These are phyloP conservation scores for Sarocladiaceae sp. DNA, from an alignment of 2,329 filamentous ascomycete genomes.

Conservation along the genomic window DNA sequence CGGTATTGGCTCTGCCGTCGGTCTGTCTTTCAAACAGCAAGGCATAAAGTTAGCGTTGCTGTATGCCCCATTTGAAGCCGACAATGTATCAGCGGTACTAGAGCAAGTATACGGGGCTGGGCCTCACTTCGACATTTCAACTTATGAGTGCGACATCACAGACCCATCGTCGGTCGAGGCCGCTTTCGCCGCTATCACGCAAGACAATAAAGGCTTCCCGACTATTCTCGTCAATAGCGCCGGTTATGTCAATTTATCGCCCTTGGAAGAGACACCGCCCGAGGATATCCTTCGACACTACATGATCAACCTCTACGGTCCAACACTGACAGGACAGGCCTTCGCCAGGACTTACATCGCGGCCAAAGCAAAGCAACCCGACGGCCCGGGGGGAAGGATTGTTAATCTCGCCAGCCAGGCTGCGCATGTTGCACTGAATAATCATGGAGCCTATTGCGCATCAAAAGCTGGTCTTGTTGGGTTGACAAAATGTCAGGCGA, in stretches of 20 bases:
- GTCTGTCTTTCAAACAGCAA: conserved; percentile 6
- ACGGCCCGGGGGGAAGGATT: conserved; percentile 11
- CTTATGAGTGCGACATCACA: conserved; percentile 12
- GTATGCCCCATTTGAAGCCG: conserved; percentile 12
- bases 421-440: conserved; percentile 13
- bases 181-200: conserved; percentile 10
- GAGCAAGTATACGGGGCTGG: conserved; percentile 9
- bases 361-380: conserved; percentile 3
- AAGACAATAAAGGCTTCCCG: conserved; percentile 8
- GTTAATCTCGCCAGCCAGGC: conserved; percentile 13
- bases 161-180: conserved; percentile 8
- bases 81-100: conserved; percentile 4
- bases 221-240: conserved; percentile 12
- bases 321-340: conserved; percentile 12
- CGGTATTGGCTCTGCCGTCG: conserved; percentile 12
- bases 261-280: conserved; percentile 11
- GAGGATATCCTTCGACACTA: conserved; percentile 11
- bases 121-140: conserved; percentile 1
- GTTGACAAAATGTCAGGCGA: conserved; percentile 12
- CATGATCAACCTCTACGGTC: conserved; percentile 13
- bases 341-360: conserved; percentile 11
- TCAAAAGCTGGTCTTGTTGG: conserved; percentile 13
- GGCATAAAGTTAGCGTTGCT: conserved; percentile 11
- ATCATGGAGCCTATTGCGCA: conserved; percentile 12
- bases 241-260: conserved; percentile 12